Base-by-base conservation (phyloP, 441 rosid species). In the Populus hybrid region DNA sequence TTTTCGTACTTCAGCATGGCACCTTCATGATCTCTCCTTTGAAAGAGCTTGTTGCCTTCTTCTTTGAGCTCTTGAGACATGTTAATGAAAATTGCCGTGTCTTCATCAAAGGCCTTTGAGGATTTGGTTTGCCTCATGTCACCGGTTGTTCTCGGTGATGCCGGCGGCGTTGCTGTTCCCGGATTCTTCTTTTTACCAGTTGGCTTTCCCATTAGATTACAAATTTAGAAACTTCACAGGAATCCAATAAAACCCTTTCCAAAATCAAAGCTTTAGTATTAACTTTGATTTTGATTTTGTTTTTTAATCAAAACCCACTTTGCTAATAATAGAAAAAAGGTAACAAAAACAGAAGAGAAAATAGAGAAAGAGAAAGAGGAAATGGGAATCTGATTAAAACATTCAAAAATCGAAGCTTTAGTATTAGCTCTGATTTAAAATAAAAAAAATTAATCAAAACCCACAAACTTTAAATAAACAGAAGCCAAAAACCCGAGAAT, bases 21-120 rank as follows among this genome's bases (percentile, higher is more conserved):
- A 20, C 99, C 99, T 88, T 95, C 98, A 76, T 90, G 88, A 83
- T 95, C 98, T 50, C 90, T 91, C 82, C 89, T 95, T 77, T 92
- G 97, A 73, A 83, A 89, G 5, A 92, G 88, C 79, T 82, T 89
- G 85, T 88, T 95, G 24, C 99, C 99, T 93, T 95, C 99, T 77
- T 95, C 99, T 79, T 93, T 95, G 75, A 93, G 93, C 85, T 95
- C 99, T 74, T 90, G 88, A 10, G 99, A 91, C 92, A 93, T 85
- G 87, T 80, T 87, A 34, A 94, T 92, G 87, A 95, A 95, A 64
- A 94, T 87, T 71, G 90, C 97, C 63, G 96, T 95, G 86, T 95
- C 98, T 70, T 94, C 97, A 78, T 95, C 99, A 28, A 95, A 86
- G 11, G 94, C 88, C 73, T 90, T 94, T 5, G 98, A 85, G 66